Base-by-base conservation (phyloP, 225 moss, liverwort and hornwort genomes). In the Asterella californica region DNA sequence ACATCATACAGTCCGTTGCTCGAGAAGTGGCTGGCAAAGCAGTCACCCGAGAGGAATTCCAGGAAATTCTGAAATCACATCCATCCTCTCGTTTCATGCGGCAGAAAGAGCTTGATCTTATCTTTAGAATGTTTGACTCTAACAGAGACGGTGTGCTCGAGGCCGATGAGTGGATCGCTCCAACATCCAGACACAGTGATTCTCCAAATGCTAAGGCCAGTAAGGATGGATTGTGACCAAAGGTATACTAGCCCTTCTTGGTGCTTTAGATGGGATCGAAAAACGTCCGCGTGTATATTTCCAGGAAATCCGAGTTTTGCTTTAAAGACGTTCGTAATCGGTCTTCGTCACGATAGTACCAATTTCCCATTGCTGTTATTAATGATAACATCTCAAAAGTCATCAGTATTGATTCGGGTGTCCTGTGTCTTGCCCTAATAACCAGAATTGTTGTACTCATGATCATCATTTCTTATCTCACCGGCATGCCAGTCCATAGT, bases 31-130 rank as follows among this genome's bases (percentile, higher is more conserved):
- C 87, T 70, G 91, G 88, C 36, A 91, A 87, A 75, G 79, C 89
- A 45, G 82, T 96, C 17, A 78, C 85, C 15, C 82, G 46, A 11
- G 9, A 83, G 5, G 85, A 96, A 42, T 96, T 94, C 64, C 50
- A 86, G 52, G 73, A 76, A 27, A 89, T 96, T 77, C 86, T 89
- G 77, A 89, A 84, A 79, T 82, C 85, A 78, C 94, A 96, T 82
- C 90, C 92, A 22, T 83, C 88, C 65, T 83, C 92, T 32, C 81
- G 87, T 63, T 86, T 90, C 68, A 94, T 96, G 92, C 88, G 86
- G 60, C 89, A 95, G 89, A 93, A 89, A 86, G 95, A 95, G 85
- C 83, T 93, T 74, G 93, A 93, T 80, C 90, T 95, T 50, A 82
- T 93, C 64, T 93, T 93, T 77, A 84, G 86, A 25, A 88, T 95